Percentiles rank a stretch among this genome's conserved stretches.
phyloP scores from a whole-genome alignment of 108 stramenopile genomes.

The Phaeodactylum tricornutum region DNA sequence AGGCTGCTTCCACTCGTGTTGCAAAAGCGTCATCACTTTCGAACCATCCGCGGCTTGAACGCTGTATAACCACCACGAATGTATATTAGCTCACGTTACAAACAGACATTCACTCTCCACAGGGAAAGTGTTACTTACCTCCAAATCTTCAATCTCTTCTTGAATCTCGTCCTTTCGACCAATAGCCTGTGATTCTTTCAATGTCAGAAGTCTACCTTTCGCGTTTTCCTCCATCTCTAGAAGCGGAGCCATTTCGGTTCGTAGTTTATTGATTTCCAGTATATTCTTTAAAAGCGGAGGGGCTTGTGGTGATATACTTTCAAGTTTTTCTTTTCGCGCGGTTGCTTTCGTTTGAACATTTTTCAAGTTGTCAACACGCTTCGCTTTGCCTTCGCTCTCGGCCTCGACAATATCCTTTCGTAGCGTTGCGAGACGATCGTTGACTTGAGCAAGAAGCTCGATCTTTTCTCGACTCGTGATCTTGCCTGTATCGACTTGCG shows the following conservation, averaged over 20 bases:
- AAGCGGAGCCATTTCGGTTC: conserved; percentile 50
- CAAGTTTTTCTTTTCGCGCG: conserved; percentile 40
- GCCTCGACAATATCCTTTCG: conserved; percentile 45
- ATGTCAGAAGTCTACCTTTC: conserved; percentile 52
- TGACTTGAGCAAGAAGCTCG: conserved; percentile 46
- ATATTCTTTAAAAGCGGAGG: conserved; percentile 51
- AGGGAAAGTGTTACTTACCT: conserved; percentile 16
- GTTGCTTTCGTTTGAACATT: conserved; percentile 30
- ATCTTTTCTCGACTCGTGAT: conserved; percentile 44
- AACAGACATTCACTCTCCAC: conserved; percentile 1
- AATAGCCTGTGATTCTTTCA: conserved; percentile 64
- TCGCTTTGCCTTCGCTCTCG: conserved; percentile 36
- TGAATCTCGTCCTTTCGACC: conserved; percentile 63
- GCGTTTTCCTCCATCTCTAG: conserved; percentile 42
- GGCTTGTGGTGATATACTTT: conserved; percentile 20
- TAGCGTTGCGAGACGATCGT: conserved; percentile 40
- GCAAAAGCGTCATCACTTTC: conserved; percentile 70
- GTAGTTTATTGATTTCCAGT: conserved; percentile 41
- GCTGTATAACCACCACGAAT: conserved; percentile 3
- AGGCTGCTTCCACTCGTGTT: conserved; percentile 37
- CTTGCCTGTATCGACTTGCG: conserved; percentile 62
- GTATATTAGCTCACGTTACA: too few species aligned
- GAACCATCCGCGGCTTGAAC: conserved; percentile 60
- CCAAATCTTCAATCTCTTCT: conserved; percentile 52
- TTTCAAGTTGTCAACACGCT: conserved; percentile 38